Conservation (phyloP, 352 stramenopile genomes). For the Globisporangium heterothallicum region DNA sequence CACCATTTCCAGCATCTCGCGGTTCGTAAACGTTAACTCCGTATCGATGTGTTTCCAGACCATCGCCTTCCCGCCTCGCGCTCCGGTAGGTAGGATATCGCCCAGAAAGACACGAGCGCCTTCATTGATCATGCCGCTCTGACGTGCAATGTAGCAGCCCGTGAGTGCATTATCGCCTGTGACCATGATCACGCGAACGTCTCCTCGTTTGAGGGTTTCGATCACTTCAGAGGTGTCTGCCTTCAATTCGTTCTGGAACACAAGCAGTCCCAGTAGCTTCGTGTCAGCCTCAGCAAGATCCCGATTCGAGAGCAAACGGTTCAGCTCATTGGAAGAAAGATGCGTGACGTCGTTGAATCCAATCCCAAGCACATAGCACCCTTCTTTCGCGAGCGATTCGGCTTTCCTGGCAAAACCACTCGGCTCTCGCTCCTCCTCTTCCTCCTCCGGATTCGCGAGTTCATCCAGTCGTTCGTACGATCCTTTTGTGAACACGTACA, state of each 20-base stretch:
- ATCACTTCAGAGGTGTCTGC: conserved; percentile 81
- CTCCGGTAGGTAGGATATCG: conserved; percentile 26
- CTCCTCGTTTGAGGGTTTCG: conserved; percentile 57
- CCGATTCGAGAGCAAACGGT: conserved; percentile 24
- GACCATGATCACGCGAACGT: conserved; percentile 83
- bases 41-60: conserved; percentile 48
- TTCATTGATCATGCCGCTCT: conserved; percentile 56
- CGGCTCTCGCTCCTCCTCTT: conserved; percentile 36
- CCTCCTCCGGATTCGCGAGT: too few relatives aligned
- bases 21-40: conserved; percentile 23
- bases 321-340: too few relatives aligned
- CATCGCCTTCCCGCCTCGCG: conserved; percentile 17
- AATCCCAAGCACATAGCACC: conserved; percentile 77
- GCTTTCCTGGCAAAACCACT: conserved; percentile 36
- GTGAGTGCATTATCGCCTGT: conserved; percentile 86
- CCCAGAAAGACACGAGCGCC: conserved; percentile 31
- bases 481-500: conserved; percentile 73
- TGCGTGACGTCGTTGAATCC: conserved; percentile 22
- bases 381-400: conserved; percentile 39
- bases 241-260: conserved; percentile 90
- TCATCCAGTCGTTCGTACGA: conserved; percentile 69
- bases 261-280: conserved; percentile 75
- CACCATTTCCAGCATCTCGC: conserved; percentile 26
- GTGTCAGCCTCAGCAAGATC: conserved; percentile 52
- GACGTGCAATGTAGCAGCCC: conserved; percentile 61